Evolutionary conservation across 179 eudicot species (phyloP).

Genomic region (Silene noctiflora): DNA sequence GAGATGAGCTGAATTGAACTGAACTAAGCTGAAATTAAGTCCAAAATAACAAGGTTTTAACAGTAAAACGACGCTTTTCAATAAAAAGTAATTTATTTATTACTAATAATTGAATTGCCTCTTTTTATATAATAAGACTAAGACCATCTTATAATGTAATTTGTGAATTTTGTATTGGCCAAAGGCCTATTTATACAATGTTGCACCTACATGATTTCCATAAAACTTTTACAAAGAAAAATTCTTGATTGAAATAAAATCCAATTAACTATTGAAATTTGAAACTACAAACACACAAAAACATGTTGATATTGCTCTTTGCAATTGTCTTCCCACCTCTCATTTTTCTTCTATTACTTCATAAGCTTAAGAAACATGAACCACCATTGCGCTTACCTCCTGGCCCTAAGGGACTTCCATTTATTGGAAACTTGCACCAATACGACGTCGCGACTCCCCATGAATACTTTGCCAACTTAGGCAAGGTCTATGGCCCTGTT

Average conservation of each 20-base stretch:
- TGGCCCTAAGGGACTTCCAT: conserved; percentile 30
- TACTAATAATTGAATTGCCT: too few species aligned
- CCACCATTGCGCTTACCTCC: conserved; percentile 24
- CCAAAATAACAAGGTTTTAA: too few species aligned
- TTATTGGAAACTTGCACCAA: conserved; percentile 35
- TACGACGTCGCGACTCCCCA: conserved; percentile 13
- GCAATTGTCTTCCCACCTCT: neutral
- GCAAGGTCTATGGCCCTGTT: conserved; percentile 29
- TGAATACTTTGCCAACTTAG: conserved; percentile 17
- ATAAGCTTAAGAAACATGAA: neutral
- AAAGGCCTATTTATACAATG: neutral
- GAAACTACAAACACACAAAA: neutral
- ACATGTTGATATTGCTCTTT: conserved; percentile 8
- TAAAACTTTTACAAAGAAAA: too few species aligned
- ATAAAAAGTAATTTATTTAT: too few species aligned
- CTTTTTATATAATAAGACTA: too few species aligned
- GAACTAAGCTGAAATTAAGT: too few species aligned
- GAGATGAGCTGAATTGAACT: too few species aligned
- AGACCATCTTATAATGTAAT: too few species aligned
- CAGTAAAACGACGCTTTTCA: too few species aligned
- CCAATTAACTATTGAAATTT: neutral
- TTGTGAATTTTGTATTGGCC: too few species aligned
- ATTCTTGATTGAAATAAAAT: neutral
- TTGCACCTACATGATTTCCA: neutral
- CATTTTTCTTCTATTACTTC: conserved; percentile 1